phyloP scores from a whole-genome alignment of 225 moss, liverwort and hornwort species.

The Marchantia paleacea region DNA sequence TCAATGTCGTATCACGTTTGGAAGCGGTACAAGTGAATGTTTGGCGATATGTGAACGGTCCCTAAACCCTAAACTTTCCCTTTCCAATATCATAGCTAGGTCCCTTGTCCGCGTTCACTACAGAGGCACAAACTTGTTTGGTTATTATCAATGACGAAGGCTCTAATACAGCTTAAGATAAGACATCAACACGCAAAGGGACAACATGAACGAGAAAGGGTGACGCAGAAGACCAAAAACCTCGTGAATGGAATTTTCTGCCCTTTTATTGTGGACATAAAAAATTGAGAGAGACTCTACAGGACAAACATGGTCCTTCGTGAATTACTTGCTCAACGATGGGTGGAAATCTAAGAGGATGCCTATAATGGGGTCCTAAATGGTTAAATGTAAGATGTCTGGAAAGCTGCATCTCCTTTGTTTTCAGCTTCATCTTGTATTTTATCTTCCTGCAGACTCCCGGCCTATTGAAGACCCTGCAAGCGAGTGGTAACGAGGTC shows the following conservation, averaged over 20 bases:
- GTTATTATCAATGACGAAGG: too few relatives aligned
- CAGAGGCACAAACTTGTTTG: too few relatives aligned
- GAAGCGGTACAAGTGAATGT: too few relatives aligned
- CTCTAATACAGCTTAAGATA: too few relatives aligned
- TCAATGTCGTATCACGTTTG: too few relatives aligned
- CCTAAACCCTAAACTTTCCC: too few relatives aligned
- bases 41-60: too few relatives aligned
- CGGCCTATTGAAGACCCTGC: constrained; percentile 19
- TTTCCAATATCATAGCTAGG: too few relatives aligned
- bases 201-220: too few relatives aligned
- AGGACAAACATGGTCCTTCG: not conserved
- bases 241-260: not conserved
- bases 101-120: too few relatives aligned
- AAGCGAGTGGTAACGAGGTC: not conserved
- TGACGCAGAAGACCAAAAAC: not conserved
- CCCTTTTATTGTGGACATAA: constrained; percentile 19
- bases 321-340: constrained; percentile 10
- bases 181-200: too few relatives aligned
- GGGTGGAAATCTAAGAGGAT: not conserved
- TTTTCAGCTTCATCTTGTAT: constrained; percentile 5
- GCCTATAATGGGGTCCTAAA: constrained; percentile 3
- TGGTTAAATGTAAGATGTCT: not conserved
- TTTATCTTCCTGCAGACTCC: not conserved
- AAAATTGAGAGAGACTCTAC: constrained; percentile 7
- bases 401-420: not conserved